phyloP scores from a whole-genome alignment of 1,284 basidiomycete species.

The Apiotrichum sp. region DNA sequence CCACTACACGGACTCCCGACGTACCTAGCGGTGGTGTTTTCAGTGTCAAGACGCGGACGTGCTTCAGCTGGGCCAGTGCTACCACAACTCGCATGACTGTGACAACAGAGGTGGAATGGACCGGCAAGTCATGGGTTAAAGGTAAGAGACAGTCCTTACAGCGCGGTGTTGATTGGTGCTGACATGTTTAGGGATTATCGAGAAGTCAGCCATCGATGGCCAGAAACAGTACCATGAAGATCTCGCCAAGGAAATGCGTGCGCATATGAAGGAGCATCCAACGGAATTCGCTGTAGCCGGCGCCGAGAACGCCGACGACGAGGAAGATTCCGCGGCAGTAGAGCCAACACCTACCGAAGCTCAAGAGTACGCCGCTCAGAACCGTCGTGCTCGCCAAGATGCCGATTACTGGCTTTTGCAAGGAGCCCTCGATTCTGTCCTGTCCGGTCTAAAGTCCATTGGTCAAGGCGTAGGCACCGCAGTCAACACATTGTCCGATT shows the following conservation, averaged over 20 bases:
- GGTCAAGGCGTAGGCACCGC: conserved; percentile 60
- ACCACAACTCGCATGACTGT: conserved; percentile 74
- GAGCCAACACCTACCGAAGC: conserved; percentile 20
- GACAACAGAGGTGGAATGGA: conserved; percentile 92
- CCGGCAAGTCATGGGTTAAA: conserved; percentile 91
- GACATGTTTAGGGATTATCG: conserved; percentile 69
- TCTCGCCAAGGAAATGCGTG: conserved; percentile 75
- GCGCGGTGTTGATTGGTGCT: too few relatives aligned
- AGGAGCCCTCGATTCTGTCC: conserved; percentile 76
- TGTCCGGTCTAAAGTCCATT: conserved; percentile 62
- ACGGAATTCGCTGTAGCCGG: conserved; percentile 84
- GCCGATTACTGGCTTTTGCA: conserved; percentile 59
- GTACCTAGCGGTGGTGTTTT: conserved; percentile 91
- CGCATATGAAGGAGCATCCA: conserved; percentile 80
- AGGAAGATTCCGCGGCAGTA: background rate
- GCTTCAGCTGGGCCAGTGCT: conserved; percentile 84
- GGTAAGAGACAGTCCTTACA: conserved; percentile 51
- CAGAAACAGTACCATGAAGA: conserved; percentile 84
- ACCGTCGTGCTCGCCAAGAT: conserved; percentile 29
- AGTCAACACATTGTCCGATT: conserved; percentile 56
- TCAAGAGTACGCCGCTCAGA: conserved; percentile 38
- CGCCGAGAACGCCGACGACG: conserved; percentile 40
- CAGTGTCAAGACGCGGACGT: conserved; percentile 86
- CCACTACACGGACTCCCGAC: conserved; percentile 88
- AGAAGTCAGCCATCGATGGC: conserved; percentile 86